Percentiles rank a stretch among this genome's conserved stretches.
Evolutionary conservation across 2,329 filamentous ascomycete genomes (phyloP).

Genomic region (Neonectria coccinea): DNA sequence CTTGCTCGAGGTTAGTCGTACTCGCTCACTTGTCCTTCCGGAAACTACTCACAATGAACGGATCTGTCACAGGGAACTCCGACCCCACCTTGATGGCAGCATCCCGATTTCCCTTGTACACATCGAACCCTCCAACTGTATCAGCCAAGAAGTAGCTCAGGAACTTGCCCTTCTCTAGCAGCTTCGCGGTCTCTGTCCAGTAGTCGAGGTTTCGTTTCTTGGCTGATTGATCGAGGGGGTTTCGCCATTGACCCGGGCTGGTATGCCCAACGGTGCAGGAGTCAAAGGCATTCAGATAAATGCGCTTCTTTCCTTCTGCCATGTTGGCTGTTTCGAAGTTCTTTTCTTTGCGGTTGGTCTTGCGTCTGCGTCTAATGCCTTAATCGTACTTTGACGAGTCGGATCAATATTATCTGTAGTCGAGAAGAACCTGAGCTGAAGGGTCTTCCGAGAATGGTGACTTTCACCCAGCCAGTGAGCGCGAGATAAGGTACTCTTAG

Average conservation of each 20-base stretch:
- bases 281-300: constrained; percentile 33
- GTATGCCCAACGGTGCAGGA: constrained; percentile 29
- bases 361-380: background rate
- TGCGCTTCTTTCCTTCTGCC: constrained; percentile 24
- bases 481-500: background rate
- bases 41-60: constrained; percentile 56
- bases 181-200: constrained; percentile 71
- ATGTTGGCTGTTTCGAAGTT: background rate
- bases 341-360: background rate
- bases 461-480: background rate
- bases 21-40: too few species aligned
- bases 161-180: constrained; percentile 70
- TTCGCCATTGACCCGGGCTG: constrained; percentile 32
- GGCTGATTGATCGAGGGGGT: constrained; percentile 22
- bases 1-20: background rate
- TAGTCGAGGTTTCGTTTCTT: constrained; percentile 59
- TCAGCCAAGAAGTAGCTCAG: constrained; percentile 73
- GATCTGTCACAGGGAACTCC: constrained; percentile 66
- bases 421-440: background rate
- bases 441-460: background rate
- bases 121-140: constrained; percentile 50
- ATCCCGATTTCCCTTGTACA: constrained; percentile 39
- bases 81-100: constrained; percentile 69
- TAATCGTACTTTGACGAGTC: background rate
- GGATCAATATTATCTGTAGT: background rate